These are phyloP conservation scores for Pythium aphanidermatum DNA, from an alignment of 352 stramenopile genomes.

Conservation along the genomic window DNA sequence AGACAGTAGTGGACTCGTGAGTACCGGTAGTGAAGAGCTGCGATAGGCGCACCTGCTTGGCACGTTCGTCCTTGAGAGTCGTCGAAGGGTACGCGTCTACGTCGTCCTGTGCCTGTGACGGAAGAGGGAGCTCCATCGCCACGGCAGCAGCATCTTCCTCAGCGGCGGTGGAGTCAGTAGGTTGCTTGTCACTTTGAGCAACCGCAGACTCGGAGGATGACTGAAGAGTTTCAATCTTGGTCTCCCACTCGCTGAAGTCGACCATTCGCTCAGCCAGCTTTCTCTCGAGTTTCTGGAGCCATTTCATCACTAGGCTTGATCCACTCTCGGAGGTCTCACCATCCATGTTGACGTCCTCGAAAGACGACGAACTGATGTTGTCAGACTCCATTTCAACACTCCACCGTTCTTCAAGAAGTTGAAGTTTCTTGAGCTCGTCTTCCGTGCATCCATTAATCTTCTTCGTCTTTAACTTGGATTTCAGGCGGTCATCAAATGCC, in stretches of 20 bases:
- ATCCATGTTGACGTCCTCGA: conserved; percentile 1
- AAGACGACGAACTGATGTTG: background rate
- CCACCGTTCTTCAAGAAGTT: conserved; percentile 22
- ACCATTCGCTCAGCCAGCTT: conserved; percentile 20
- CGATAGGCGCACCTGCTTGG: conserved; percentile 14
- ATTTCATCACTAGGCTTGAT: conserved; percentile 21
- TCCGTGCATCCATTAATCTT: conserved; percentile 16
- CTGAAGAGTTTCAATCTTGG: background rate
- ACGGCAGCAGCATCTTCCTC: conserved; percentile 7
- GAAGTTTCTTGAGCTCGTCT: conserved; percentile 25
- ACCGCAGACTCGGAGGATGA: background rate
- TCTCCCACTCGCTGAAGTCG: conserved; percentile 30
- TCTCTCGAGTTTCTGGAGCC: conserved; percentile 24
- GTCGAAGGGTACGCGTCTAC: conserved; percentile 6
- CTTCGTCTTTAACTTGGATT: background rate
- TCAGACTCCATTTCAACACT: conserved; percentile 2
- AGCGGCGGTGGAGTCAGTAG: background rate
- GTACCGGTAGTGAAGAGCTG: conserved; percentile 15
- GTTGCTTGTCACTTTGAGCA: background rate
- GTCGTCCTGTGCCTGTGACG: conserved; percentile 12
- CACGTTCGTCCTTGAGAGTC: background rate
- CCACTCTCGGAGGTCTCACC: background rate
- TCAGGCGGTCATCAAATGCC: background rate
- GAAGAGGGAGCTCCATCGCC: no score
- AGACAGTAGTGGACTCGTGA: conserved; percentile 17